Evolutionary conservation across 2,329 filamentous ascomycete genomes (phyloP), one percentile per base, ranked within the genome.

Genomic region (Hansfordia pulvinata): DNA sequence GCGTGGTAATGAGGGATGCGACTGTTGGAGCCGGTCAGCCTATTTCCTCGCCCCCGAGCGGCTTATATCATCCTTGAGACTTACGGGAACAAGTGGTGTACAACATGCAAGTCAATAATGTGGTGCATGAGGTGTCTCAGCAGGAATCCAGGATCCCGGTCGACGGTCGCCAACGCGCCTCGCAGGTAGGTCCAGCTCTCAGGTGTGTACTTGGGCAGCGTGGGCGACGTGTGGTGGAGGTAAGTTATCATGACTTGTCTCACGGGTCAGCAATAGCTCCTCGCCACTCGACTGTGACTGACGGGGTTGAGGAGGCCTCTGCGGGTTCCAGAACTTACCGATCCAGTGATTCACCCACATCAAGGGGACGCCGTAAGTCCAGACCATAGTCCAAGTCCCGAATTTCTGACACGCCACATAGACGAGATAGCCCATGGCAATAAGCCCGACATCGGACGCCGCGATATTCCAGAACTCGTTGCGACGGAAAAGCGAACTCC

Each of bases 311-410:
- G n/a, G n/a, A n/a, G n/a, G n/a, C n/a, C n/a, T n/a, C 20, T 12
- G 17, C 28, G 21, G 20, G 20, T 10, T 13, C 17, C 16, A n/a
- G 21, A 21, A 53, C 60, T 40, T 53, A 69, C 65, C 62, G 28
- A 79, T 61, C 72, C 72, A 79, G 56, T 77, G 69, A 52, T 79
- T 72, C 18, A 76, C 66, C 74, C 74, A 78, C 32, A 76, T 45
- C 47, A 75, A 79, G 10, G 76, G 75, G 16, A 74, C 54, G 13
- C 60, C 52, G 46, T 78, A 80, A 10, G 75, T 54, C 29, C 72
- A 54, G 24, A 64, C 48, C 8, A 73, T 56, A 20, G 62, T 73
- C 40, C 56, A 61, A 30, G 51, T 54, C 14, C 70, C 72, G 11
- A 73, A 56, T 14, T 56, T 46, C 37, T 60, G 58, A 8, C 58